phyloP scores from a whole-genome alignment of 352 stramenopile genomes.

The Phytophthora cryptogea region DNA sequence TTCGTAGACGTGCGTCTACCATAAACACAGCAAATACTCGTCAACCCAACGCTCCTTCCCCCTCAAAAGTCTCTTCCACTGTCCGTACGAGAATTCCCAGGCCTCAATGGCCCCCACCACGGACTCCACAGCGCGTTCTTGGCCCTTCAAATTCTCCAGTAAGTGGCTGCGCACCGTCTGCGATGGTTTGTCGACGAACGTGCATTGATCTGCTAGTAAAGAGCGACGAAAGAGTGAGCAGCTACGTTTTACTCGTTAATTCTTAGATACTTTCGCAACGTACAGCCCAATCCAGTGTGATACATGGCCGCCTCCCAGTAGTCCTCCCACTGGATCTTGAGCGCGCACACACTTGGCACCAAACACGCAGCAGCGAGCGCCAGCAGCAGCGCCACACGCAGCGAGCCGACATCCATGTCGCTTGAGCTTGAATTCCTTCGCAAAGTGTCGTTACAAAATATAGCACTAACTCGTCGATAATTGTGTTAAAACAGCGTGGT shows the following conservation, averaged over 20 bases:
- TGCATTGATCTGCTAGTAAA: slow-evolving; percentile 61
- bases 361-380: slow-evolving; percentile 14
- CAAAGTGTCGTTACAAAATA: slow-evolving; percentile 3
- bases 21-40: slow-evolving; percentile 5
- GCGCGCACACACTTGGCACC: slow-evolving; percentile 5
- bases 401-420: neutral
- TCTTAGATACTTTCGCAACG: slow-evolving; percentile 25
- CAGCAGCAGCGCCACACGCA: slow-evolving; percentile 21
- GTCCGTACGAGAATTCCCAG: slow-evolving; percentile 80
- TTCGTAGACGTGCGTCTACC: slow-evolving; percentile 52
- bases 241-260: neutral
- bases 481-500: neutral
- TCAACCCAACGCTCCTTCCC: neutral
- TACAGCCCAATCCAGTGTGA: slow-evolving; percentile 55
- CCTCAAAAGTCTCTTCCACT: neutral
- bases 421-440: neutral
- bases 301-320: slow-evolving; percentile 51
- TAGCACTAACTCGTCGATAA: too few species aligned
- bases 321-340: slow-evolving; percentile 33
- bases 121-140: slow-evolving; percentile 65
- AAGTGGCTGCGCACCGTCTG: slow-evolving; percentile 58
- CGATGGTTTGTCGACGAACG: slow-evolving; percentile 72
- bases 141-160: slow-evolving; percentile 59
- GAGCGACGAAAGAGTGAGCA: slow-evolving; percentile 5
- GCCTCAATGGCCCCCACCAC: slow-evolving; percentile 76